These are phyloP conservation scores for Tetracladium maxilliforme DNA, from an alignment of 2,329 filamentous ascomycete species.

Conservation along the genomic window DNA sequence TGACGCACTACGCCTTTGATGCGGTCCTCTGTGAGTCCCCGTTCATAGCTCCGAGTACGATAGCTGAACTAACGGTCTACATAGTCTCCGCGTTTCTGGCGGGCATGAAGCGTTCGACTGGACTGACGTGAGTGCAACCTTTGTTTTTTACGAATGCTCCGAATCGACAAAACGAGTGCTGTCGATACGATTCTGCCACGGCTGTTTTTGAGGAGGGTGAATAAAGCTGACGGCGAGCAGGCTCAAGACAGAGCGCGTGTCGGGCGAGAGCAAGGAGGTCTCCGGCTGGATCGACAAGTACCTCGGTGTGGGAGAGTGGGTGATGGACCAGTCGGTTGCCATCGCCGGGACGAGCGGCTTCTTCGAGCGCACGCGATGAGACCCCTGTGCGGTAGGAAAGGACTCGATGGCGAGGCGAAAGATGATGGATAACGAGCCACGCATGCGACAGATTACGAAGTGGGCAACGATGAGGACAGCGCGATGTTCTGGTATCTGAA, in stretches of 20 bases:
- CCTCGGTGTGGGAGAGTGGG: constrained; percentile 87
- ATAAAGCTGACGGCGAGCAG: no score
- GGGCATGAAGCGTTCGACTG: constrained; percentile 93
- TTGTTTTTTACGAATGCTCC: constrained; percentile 4
- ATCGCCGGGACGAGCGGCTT: constrained; percentile 77
- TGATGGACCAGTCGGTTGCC: constrained; percentile 94
- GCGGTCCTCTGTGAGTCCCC: constrained; percentile 66
- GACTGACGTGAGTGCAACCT: constrained; percentile 70
- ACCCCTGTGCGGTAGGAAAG: constrained; percentile 1
- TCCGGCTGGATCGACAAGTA: constrained; percentile 88
- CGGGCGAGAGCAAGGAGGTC: constrained; percentile 70
- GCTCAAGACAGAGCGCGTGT: constrained; percentile 74
- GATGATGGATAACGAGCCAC: no score
- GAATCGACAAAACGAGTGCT: no score
- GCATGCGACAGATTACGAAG: no score
- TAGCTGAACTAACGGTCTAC: constrained; percentile 8
- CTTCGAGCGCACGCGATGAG: constrained; percentile 78
- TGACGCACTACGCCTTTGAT: constrained; percentile 93
- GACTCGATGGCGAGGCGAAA: no score
- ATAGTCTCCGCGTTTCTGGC: constrained; percentile 90
- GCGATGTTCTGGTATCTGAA: no score
- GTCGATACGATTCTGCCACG: no score
- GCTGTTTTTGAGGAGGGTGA: no score
- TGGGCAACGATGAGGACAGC: no score
- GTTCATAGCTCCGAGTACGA: constrained; percentile 2